Evolutionary conservation across 768 basidiomycete species (phyloP).

Genomic region (Phaffia australis): DNA sequence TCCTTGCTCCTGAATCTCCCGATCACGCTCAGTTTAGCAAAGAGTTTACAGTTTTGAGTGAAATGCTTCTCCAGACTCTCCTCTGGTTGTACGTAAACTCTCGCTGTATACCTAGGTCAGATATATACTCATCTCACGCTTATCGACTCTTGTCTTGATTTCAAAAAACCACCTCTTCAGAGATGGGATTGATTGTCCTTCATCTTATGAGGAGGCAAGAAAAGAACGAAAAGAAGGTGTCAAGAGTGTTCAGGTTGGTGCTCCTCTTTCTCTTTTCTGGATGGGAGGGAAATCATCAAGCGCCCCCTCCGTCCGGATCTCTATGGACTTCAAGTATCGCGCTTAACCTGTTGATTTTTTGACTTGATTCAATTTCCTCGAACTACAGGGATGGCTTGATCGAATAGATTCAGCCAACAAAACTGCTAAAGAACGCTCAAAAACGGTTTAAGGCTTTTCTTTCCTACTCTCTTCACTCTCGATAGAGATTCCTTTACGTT

Average conservation of each 20-base stretch:
- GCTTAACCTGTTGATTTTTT: background rate
- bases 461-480: too few species aligned
- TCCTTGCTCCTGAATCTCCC: constrained; percentile 12
- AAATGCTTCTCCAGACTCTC: constrained; percentile 75
- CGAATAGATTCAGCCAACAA: constrained; percentile 63
- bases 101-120: too few species aligned
- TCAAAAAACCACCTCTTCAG: too few species aligned
- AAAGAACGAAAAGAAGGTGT: constrained; percentile 75
- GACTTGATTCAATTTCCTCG: background rate
- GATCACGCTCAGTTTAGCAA: constrained; percentile 32
- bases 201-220: constrained; percentile 67
- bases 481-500: too few species aligned
- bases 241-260: constrained; percentile 54
- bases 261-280: background rate
- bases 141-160: too few species aligned
- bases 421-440: constrained; percentile 28
- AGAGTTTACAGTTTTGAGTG: constrained; percentile 55
- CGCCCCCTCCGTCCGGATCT: too few species aligned
- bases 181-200: constrained; percentile 65
- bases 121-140: too few species aligned
- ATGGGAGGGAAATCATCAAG: background rate
- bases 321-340: background rate
- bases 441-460: too few species aligned
- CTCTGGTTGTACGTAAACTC: constrained; percentile 48
- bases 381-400: constrained; percentile 51